phyloP scores from a whole-genome alignment of 208 protist species.

The Acanthamoeba healyi region DNA sequence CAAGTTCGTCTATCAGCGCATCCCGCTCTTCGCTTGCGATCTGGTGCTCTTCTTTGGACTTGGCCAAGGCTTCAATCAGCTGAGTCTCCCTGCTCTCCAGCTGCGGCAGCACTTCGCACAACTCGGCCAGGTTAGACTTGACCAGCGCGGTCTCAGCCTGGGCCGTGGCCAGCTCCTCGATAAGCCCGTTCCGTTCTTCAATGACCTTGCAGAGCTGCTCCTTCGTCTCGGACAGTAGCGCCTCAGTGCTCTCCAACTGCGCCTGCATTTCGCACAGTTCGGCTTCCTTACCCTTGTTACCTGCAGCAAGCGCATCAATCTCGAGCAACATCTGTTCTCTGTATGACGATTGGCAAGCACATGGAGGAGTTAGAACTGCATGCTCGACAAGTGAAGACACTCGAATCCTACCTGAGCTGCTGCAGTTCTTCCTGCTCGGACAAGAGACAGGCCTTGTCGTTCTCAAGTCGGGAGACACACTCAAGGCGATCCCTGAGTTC shows the following conservation, averaged over 20 bases:
- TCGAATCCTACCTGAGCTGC: background rate
- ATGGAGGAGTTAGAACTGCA: too few species aligned
- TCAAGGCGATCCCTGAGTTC: background rate
- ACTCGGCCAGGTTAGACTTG: too few species aligned
- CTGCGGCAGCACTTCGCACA: slow-evolving; percentile 50
- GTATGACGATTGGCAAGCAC: background rate
- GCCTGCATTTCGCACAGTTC: background rate
- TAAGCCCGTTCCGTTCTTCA: background rate
- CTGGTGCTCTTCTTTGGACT: slow-evolving; percentile 19
- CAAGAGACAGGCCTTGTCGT: background rate
- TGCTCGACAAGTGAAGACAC: too few species aligned
- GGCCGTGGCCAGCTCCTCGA: background rate
- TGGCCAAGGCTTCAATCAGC: background rate
- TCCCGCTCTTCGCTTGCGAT: background rate
- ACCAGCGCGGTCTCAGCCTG: background rate
- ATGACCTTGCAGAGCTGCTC: background rate
- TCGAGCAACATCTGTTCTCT: slow-evolving; percentile 6
- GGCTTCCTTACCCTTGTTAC: background rate
- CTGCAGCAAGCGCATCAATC: background rate
- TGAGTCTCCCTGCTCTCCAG: background rate
- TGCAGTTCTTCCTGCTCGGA: background rate
- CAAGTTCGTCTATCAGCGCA: background rate
- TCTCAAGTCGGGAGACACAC: background rate
- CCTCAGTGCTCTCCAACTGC: background rate
- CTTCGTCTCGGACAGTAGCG: background rate